Base-by-base conservation (phyloP, 495 filamentous ascomycete species). In the Trichoderma virens region DNA sequence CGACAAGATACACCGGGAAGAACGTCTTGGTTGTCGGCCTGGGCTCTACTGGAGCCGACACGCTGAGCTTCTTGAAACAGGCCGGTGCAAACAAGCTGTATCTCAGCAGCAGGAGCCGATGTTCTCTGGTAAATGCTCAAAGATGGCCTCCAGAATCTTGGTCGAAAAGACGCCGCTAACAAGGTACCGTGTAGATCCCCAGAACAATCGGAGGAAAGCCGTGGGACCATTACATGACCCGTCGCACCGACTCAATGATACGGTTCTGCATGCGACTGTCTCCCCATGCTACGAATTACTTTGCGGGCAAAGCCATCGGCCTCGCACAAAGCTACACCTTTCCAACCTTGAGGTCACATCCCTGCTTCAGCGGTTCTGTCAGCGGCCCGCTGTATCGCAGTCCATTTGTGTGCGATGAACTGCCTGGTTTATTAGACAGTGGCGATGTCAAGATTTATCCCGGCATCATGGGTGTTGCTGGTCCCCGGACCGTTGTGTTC, bases 401-500 rank as follows among this genome's bases (percentile, higher is more conserved):
- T 31, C 61, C 61, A 5, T 43, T 62, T 39, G 38, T 45, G 30
- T 39, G 35, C 27, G 61, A 62, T 13, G 61, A 62, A 8, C 25
- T 62, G 61, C 27, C 38, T 3, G n/a, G 27, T 5, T 23, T 43
- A 1, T 14, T 62, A 65, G 25, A 59, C 47, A 16, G 59, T 65
- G 51, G 65, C 51, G 18, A 68, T 66, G n/a, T 68, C 8, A 65
- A 67, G 25, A 25, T 56, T 18, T 56, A 56, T 30, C 6, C 23
- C 2, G 69, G 67, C 6, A 61, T 73, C 14, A 67, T 61, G 59
- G 56, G 68, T 6, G 66, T 73, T 45, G 61, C 64, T 14, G 69
- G 67, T 3, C 64, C 71, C n/a, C 60, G 61, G n/a, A 67, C 68
- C n/a, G 67, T 77, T 8, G 66, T 72, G 39, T 68, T 74, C 39